A percentile compares a stretch with the other conserved stretches of the same genome.
phyloP scores from a whole-genome alignment of 1,139 yeast species.

The Scheffersomyces insectosa region DNA sequence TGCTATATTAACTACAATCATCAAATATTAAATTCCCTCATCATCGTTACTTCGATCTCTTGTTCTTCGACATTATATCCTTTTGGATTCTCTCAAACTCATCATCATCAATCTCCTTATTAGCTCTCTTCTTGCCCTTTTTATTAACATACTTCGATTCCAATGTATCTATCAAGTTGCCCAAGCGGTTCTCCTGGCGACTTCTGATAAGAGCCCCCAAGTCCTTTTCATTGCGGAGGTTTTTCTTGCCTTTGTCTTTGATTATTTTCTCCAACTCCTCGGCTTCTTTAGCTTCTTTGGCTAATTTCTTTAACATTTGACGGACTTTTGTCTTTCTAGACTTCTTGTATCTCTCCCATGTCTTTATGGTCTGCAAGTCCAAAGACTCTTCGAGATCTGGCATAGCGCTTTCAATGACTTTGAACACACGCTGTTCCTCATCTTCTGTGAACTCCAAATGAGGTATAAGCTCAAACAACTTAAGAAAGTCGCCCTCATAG shows the following conservation, averaged over 20 bases:
- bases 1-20: no score
- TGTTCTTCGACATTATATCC: slow-evolving; percentile 13
- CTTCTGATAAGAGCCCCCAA: slow-evolving; percentile 53
- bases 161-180: slow-evolving; percentile 48
- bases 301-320: slow-evolving; percentile 47
- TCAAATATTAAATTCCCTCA: background rate
- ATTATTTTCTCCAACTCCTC: slow-evolving; percentile 56
- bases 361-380: slow-evolving; percentile 27
- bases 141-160: slow-evolving; percentile 55
- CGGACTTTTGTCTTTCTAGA: slow-evolving; percentile 47
- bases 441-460: slow-evolving; percentile 67
- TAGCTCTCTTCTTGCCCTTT: slow-evolving; percentile 35
- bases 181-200: slow-evolving; percentile 43
- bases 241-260: slow-evolving; percentile 35
- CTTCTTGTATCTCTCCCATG: slow-evolving; percentile 57
- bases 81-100: slow-evolving; percentile 42
- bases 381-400: slow-evolving; percentile 29
- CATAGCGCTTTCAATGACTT: slow-evolving; percentile 48
- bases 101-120: slow-evolving; percentile 36
- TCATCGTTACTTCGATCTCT: slow-evolving; percentile 1
- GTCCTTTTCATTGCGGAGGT: slow-evolving; percentile 38
- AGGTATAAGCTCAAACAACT: slow-evolving; percentile 71
- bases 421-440: slow-evolving; percentile 61
- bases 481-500: slow-evolving; percentile 69
- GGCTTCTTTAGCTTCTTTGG: slow-evolving; percentile 70